Evolutionary conservation across 2,329 filamentous ascomycete species (phyloP).

Genomic region (Scortechinia acanthostroma): DNA sequence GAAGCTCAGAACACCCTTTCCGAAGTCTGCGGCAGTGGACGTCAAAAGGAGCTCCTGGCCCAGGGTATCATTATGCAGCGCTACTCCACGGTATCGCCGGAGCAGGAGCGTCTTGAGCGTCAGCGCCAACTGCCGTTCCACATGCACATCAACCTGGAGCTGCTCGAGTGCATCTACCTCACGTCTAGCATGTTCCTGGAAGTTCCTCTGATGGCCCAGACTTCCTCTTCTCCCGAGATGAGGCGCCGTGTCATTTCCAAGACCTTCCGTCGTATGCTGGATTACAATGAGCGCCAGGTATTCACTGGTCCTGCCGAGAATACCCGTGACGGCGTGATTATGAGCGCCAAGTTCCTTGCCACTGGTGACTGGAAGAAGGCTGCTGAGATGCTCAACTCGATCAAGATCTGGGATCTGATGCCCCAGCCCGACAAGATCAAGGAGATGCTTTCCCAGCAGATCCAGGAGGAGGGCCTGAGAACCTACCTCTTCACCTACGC

Average conservation of each 20-base stretch:
- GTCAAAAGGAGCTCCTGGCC: constrained; percentile 94
- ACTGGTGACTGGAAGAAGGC: constrained; percentile 98
- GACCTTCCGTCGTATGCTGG: constrained; percentile 97
- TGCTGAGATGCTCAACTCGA: constrained; percentile 84
- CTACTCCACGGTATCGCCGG: constrained; percentile 89
- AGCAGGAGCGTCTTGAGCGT: constrained; percentile 94
- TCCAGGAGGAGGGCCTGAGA: constrained; percentile 94
- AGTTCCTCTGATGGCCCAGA: constrained; percentile 92
- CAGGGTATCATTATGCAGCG: constrained; percentile 98
- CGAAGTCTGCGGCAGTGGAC: constrained; percentile 93
- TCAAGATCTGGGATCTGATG: constrained; percentile 99
- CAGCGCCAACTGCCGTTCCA: constrained; percentile 98
- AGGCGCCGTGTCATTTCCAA: constrained; percentile 98
- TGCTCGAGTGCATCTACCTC: constrained; percentile 95
- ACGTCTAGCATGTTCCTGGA: constrained; percentile 99
- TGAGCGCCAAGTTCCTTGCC: constrained; percentile 91
- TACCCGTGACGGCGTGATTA: constrained; percentile 98
- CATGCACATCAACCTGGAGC: constrained; percentile 99
- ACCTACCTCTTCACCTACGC: constrained; percentile 99
- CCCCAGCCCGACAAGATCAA: constrained; percentile 89
- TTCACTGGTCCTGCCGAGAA: constrained; percentile 98
- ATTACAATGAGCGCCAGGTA: constrained; percentile 98
- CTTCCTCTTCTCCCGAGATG: constrained; percentile 90
- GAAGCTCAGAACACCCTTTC: constrained; percentile 96
- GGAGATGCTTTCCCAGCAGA: constrained; percentile 92